These are phyloP conservation scores for Dactylonectria macrodidyma DNA, from an alignment of 2,329 filamentous ascomycete species.

Conservation along the genomic window DNA sequence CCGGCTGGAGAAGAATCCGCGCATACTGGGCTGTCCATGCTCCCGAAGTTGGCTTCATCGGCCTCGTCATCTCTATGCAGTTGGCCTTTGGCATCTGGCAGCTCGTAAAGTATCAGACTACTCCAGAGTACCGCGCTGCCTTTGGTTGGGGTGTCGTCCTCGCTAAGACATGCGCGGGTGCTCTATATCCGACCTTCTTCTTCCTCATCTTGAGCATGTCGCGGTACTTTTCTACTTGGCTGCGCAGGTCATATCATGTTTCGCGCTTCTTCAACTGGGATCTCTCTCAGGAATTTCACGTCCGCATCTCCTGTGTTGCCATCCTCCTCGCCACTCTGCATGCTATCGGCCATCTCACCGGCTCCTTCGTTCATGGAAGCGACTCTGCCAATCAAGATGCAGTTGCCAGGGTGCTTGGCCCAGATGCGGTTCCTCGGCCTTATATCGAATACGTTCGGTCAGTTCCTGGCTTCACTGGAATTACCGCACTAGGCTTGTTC, in stretches of 20 bases:
- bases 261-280: slow-evolving; percentile 72
- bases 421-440: slow-evolving; percentile 58
- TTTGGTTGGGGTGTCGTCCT: slow-evolving; percentile 71
- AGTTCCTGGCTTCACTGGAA: slow-evolving; percentile 65
- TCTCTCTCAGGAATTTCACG: slow-evolving; percentile 68
- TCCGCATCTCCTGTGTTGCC: slow-evolving; percentile 66
- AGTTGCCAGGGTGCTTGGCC: slow-evolving; percentile 61
- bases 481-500: slow-evolving; percentile 64
- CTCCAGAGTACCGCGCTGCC: slow-evolving; percentile 60
- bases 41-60: slow-evolving; percentile 65
- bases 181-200: slow-evolving; percentile 71
- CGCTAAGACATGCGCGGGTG: slow-evolving; percentile 68
- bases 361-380: slow-evolving; percentile 67
- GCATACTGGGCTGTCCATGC: slow-evolving; percentile 71
- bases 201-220: slow-evolving; percentile 73
- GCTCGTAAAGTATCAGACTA: slow-evolving; percentile 65
- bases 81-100: slow-evolving; percentile 70
- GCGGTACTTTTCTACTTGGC: slow-evolving; percentile 67
- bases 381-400: slow-evolving; percentile 58
- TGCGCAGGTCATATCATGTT: slow-evolving; percentile 65
- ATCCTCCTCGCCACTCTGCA: slow-evolving; percentile 67
- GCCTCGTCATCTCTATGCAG: slow-evolving; percentile 62
- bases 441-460: slow-evolving; percentile 64
- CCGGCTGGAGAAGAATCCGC: slow-evolving; percentile 61
- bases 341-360: slow-evolving; percentile 67